Base-by-base conservation (phyloP, 2,329 filamentous ascomycete species). In the Rugonectria rugulosa region DNA sequence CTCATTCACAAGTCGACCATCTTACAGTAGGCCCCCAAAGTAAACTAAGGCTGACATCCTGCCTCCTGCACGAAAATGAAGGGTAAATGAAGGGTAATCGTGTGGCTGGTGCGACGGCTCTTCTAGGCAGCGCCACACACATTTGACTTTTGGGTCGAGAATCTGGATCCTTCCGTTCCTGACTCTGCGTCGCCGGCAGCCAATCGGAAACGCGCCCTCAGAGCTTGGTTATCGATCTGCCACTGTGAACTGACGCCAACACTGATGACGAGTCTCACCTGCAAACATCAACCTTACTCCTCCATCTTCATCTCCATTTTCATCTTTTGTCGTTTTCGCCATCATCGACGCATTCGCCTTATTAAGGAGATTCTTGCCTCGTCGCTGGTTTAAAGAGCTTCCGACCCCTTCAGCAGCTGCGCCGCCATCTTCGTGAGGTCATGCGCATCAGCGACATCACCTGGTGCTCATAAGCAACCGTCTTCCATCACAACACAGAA, bases 181-280 rank as follows among this genome's bases (percentile, higher is more conserved):
- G 65, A 53, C 32, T 21, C 48, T 37, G 49, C 31, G 31, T n/a
- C 43, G 14, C 8, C 10, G 10, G 3, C 15, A 37, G 19, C 65
- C 65, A 68, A 67, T 65, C 62, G 60, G 31, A 14, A 31, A 23
- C 15, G 45, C 34, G 56, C 41, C 43, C 56, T 52, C 56, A 26
- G n/a, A n/a, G 46, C 49, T 54, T 59, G 23, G 54, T 53, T 64
- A 68, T 68, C 65, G 64, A 61, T 61, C 63, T 57, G 37, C 63
- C 51, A 61, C 61, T 53, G 48, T 27, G 42, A 48, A 40, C 46
- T 55, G 56, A 68, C 64, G 56, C 59, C 56, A 50, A 46, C 49
- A 32, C 61, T 52, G 60, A 68, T 68, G 66, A 68, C 64, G 66
- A 68, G 50, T 71, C 54, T 68, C 73, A 17, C 68, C 72, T 42